Conservation (phyloP, 108 stramenopile genomes). For the Mayamaea pseudoterrestris region DNA sequence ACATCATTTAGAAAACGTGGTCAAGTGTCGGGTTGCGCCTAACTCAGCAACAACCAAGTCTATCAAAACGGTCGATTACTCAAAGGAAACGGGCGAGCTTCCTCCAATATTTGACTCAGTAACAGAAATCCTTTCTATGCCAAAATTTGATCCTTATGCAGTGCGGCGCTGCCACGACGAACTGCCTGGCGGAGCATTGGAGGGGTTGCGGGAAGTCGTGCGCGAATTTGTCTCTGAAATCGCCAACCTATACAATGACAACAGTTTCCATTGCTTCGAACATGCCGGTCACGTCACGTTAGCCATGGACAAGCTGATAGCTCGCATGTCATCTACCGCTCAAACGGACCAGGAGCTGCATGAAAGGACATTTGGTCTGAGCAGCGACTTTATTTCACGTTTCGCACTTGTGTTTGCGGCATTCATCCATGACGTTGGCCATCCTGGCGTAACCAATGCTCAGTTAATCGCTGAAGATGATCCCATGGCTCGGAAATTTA, state of each 20-base stretch:
- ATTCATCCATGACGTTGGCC: background rate
- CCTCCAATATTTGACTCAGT: constrained; percentile 20
- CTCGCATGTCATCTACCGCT: too few species aligned
- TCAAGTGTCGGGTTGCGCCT: too few species aligned
- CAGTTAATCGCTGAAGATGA: background rate
- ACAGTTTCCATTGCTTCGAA: too few species aligned
- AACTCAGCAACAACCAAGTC: too few species aligned
- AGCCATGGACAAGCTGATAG: too few species aligned
- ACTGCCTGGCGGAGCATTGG: background rate
- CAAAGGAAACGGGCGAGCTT: too few species aligned
- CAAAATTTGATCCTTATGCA: constrained; percentile 4
- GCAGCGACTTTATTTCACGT: background rate
- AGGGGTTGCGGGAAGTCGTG: background rate
- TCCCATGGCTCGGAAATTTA: background rate
- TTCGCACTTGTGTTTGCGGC: constrained; percentile 1
- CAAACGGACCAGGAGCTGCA: constrained; percentile 6
- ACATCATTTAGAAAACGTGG: too few species aligned
- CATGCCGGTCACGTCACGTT: too few species aligned
- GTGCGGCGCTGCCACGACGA: background rate
- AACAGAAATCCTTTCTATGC: constrained; percentile 19
- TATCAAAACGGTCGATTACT: too few species aligned
- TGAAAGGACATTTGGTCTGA: constrained; percentile 1
- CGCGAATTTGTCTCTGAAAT: constrained; percentile 1
- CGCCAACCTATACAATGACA: constrained; percentile 2
- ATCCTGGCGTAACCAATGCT: background rate